A percentile compares a stretch with the other conserved stretches of the same genome.
These are phyloP conservation scores for Linnemannia hyalina DNA, from an alignment of 192 early-diverging fungal species.

Conservation along the genomic window DNA sequence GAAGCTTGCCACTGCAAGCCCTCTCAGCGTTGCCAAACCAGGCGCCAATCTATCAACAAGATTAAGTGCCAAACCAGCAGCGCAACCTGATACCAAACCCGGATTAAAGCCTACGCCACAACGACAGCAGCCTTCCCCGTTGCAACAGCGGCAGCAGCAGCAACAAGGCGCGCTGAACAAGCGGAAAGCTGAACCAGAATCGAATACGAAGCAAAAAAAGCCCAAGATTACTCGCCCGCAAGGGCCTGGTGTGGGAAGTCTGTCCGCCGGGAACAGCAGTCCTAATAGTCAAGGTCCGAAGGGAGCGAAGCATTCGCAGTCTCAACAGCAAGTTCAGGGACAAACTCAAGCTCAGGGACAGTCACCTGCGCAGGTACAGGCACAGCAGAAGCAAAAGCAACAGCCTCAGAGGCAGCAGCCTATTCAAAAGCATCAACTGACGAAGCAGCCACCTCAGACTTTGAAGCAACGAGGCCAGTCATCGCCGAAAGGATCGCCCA, in stretches of 20 bases:
- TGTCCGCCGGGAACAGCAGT: constrained; percentile 23
- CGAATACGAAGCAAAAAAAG: constrained; percentile 22
- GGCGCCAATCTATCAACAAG: not conserved
- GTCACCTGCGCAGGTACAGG: not conserved
- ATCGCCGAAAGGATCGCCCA: not conserved
- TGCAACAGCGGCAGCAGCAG: constrained; percentile 11
- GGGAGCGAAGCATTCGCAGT: not conserved
- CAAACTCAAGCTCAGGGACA: not conserved
- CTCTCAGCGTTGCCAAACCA: not conserved
- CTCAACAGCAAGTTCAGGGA: not conserved
- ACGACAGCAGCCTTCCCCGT: constrained; percentile 16
- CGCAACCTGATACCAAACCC: constrained; percentile 10
- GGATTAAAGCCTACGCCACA: not conserved
- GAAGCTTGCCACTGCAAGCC: not conserved
- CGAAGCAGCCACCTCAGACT: constrained; percentile 2
- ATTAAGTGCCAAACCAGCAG: not conserved
- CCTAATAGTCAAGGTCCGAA: constrained; percentile 8
- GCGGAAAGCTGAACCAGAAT: constrained; percentile 40
- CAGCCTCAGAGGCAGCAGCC: not conserved
- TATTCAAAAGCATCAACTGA: not conserved
- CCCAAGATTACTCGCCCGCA: constrained; percentile 44
- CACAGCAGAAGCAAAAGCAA: not conserved
- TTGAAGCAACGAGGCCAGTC: not conserved
- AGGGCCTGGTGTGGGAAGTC: constrained; percentile 5
- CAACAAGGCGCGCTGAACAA: constrained; percentile 22